Conservation (phyloP, 768 basidiomycete species). For the Hygrophoropsis aurantiaca region DNA sequence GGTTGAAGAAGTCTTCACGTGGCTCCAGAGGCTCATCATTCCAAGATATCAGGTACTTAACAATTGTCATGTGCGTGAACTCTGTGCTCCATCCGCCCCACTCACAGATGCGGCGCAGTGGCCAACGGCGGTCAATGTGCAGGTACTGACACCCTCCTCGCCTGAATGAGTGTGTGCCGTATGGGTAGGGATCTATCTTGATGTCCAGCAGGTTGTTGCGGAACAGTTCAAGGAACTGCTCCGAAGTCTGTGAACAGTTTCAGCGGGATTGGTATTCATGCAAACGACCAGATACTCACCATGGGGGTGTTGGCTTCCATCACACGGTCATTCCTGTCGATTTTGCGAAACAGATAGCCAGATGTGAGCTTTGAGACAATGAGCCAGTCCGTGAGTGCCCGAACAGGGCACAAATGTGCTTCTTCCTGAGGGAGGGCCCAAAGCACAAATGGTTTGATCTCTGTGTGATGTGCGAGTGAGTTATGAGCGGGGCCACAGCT, state of each 20-base stretch:
- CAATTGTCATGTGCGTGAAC: constrained; percentile 38
- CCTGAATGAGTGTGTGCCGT: constrained; percentile 31
- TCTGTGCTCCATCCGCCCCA: constrained; percentile 47
- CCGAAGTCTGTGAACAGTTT: constrained; percentile 37
- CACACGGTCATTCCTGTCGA: too few species aligned
- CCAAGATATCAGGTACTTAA: constrained; percentile 43
- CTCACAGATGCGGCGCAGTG: constrained; percentile 38
- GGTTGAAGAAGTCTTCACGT: constrained; percentile 38
- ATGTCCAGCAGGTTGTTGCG: constrained; percentile 42
- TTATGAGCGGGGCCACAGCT: not conserved
- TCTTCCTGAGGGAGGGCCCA: constrained; percentile 20
- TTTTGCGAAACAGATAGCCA: constrained; percentile 34
- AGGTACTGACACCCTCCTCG: constrained; percentile 43
- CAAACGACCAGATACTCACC: too few species aligned
- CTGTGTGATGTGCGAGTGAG: constrained; percentile 10
- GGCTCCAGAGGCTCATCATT: constrained; percentile 33
- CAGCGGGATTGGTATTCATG: too few species aligned
- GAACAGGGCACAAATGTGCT: constrained; percentile 34
- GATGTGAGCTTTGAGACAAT: constrained; percentile 9
- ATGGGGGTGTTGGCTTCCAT: too few species aligned
- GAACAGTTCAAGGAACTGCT: constrained; percentile 38
- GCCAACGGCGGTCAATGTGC: constrained; percentile 30
- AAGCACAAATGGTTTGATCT: constrained; percentile 31
- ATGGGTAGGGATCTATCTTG: constrained; percentile 26
- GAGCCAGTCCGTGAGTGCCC: constrained; percentile 33